These are phyloP conservation scores for Phytophthora ramorum DNA, from an alignment of 352 stramenopile species.

Conservation along the genomic window DNA sequence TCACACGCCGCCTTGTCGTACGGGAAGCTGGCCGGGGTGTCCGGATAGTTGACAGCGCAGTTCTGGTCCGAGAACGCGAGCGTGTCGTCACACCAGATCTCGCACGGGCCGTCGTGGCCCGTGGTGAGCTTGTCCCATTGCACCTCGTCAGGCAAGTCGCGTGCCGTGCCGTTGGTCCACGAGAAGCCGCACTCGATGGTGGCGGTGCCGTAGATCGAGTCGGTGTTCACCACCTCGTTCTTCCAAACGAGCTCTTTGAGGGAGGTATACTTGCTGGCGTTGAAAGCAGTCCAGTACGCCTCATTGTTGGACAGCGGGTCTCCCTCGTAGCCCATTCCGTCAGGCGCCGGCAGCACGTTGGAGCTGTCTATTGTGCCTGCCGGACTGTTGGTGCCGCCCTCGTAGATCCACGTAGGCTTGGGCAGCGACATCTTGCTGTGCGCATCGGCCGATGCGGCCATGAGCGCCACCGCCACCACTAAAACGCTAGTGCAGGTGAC, in stretches of 20 bases:
- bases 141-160: constrained; percentile 43
- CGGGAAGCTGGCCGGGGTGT: constrained; percentile 41
- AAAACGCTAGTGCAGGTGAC: constrained; percentile 4
- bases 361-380: constrained; percentile 33
- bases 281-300: constrained; percentile 45
- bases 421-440: constrained; percentile 46
- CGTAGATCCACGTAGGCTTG: constrained; percentile 41
- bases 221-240: constrained; percentile 40
- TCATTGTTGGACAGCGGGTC: constrained; percentile 41
- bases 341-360: constrained; percentile 32
- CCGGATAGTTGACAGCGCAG: constrained; percentile 40
- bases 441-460: constrained; percentile 22
- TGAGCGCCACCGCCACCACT: constrained; percentile 9
- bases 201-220: constrained; percentile 36
- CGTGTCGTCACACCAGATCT: constrained; percentile 53
- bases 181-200: constrained; percentile 54
- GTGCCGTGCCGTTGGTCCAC: constrained; percentile 36
- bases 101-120: constrained; percentile 49
- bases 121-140: constrained; percentile 49
- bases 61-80: constrained; percentile 51
- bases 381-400: constrained; percentile 35
- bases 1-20: constrained; percentile 51
- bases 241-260: constrained; percentile 52
- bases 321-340: constrained; percentile 36
- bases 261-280: constrained; percentile 52